Base-by-base conservation (phyloP, 495 filamentous ascomycete genomes). In the Monascus purpureus region DNA sequence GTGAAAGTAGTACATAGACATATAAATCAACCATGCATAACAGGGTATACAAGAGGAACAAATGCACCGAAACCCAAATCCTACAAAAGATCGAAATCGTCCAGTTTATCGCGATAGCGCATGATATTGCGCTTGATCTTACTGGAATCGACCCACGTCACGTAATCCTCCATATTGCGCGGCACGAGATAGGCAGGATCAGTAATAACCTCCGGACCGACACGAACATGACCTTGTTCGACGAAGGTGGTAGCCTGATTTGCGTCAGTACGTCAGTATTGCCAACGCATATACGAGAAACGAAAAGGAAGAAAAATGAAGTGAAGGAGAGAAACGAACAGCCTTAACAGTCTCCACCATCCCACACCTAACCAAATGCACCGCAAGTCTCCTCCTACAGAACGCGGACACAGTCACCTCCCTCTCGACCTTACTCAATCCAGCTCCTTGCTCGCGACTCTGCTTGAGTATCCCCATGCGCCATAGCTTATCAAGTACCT, bases 51-150 rank as follows among this genome's bases (percentile, higher is more conserved):
- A 16, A 30, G n/a, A 36, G 28, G 14, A 36, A 29, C 33, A 25
- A 33, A 17, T 31, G 16, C 25, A 33, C 29, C 28, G 30, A 31
- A n/a, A 25, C 20, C 22, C 13, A 23, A 5, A 16, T 23, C 17
- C 55, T 41, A 92, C 43, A 94, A 61, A 44, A 94, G 63, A 64
- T 96, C 92, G 49, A 88, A 96, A 58, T 97, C 90, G 63, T 97
- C 90, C 61, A 93, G 52, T 61, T 93, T 84, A 55, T 93, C 83
- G 37, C 85, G 73, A 51, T 96, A 97, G 49, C 75, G 77, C 73
- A 93, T 72, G 35, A 95, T 87, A 43, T 79, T 88, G 47, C 79
- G 68, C 76, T 90, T 94, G 61, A 96, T 93, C 80, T 94, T 95
- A 52, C 80, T 87, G 31, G 79, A 80, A 42, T 92, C 83, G 17